Evolutionary conservation across 2,329 filamentous ascomycete species (phyloP), one percentile per base, ranked within the genome.

Genomic region (Davidsoniella australis): DNA sequence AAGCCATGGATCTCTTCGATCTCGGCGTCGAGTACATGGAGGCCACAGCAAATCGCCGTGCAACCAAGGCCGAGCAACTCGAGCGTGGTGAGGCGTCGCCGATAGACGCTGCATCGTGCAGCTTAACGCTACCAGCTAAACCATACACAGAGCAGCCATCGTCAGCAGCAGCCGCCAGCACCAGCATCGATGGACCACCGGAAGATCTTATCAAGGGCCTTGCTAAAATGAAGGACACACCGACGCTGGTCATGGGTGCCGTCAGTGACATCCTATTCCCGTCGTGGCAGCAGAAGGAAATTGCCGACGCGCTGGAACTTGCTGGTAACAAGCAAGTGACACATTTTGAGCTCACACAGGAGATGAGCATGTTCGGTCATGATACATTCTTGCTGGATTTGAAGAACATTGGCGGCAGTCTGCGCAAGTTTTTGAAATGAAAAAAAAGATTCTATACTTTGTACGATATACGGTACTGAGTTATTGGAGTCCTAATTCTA

Each of bases 1-100:
- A 98, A 66, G 91, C 91, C 4, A 98, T 98, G 91, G 91, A 98
- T 61, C 71, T 98, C 10, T 98, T 98, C 62, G 91, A 98, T 59
- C 74, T 98, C 0, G 87, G 91, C 20, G 68, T 69, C 44, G 72
- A 76, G 39, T 79, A 82, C 59, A 85, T 88, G 60, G 63, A 68
- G 3, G 76, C 73, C 17, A 77, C 83, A 2, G 68, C 68, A 17
- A 60, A 68, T 29, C 74, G 86, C 24, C 71, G 88, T 14, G 68
- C 72, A 12, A 70, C 76, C 49, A 78, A 81, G 44, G 66, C 73
- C 53, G 64, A 68, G 41, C 73, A 74, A 45, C 65, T 88, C 2
- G 68, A 73, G 18, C 67, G 69, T 1, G 68, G 68, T 5, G 69
- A 77, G 52, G 59, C 71, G 1, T 70, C 77, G 40, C 58, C 73